Conservation (phyloP, 2,329 filamentous ascomycete species). For the Aureobasidium vineae region DNA sequence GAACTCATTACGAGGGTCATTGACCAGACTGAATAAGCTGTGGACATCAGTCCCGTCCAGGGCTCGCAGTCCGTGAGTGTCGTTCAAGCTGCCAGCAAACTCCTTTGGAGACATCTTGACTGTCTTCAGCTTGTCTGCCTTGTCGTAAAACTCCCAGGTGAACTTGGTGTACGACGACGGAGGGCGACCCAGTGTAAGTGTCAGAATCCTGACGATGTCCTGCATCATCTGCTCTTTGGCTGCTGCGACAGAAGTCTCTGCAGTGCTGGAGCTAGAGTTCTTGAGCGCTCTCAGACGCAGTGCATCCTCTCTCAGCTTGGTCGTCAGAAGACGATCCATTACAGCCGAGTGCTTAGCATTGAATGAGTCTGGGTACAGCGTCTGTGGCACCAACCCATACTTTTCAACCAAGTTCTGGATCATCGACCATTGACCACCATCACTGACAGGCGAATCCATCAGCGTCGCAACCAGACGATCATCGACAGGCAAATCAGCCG, state of each 20-base stretch:
- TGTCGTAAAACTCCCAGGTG: constrained; percentile 76
- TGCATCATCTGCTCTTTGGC: constrained; percentile 73
- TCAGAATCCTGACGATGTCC: constrained; percentile 78
- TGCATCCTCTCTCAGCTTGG: constrained; percentile 82
- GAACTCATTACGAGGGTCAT: constrained; percentile 78
- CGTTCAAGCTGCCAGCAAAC: constrained; percentile 68
- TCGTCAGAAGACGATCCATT: constrained; percentile 73
- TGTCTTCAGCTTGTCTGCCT: constrained; percentile 61
- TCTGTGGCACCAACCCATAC: constrained; percentile 79
- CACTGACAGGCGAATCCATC: constrained; percentile 65
- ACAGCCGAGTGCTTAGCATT: constrained; percentile 69
- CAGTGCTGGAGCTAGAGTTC: constrained; percentile 38
- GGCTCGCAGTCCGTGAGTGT: constrained; percentile 56
- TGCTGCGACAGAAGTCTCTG: constrained; percentile 44
- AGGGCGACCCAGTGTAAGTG: constrained; percentile 75
- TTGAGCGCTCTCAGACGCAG: constrained; percentile 65
- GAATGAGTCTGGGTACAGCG: constrained; percentile 76
- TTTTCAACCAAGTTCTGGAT: constrained; percentile 80
- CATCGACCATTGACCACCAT: constrained; percentile 93
- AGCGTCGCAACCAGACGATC: constrained; percentile 70
- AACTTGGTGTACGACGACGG: constrained; percentile 68
- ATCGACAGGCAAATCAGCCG: constrained; percentile 67
- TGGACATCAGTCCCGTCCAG: constrained; percentile 61
- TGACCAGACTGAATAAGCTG: constrained; percentile 74
- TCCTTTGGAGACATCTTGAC: constrained; percentile 65